Percentiles rank a stretch among this genome's conserved stretches.
Evolutionary conservation across 305 asterid species (phyloP).

Genomic region (Solanum hybrid): DNA sequence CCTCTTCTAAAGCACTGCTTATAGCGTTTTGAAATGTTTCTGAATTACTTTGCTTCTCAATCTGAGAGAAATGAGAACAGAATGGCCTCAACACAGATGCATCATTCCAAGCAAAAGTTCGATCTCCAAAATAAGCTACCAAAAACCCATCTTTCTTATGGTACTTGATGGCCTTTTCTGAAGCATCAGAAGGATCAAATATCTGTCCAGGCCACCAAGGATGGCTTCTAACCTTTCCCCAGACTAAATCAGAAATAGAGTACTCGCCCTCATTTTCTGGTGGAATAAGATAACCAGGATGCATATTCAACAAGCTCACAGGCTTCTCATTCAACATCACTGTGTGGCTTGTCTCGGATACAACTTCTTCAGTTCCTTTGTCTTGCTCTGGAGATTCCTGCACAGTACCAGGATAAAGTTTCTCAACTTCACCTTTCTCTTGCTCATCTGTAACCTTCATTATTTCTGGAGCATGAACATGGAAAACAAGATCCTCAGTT

Average conservation of each 20-base stretch:
- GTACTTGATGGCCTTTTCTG: constrained; percentile 71
- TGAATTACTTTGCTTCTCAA: constrained; percentile 71
- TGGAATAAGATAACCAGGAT: constrained; percentile 48
- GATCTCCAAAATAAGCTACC: constrained; percentile 95
- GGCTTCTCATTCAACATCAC: constrained; percentile 24
- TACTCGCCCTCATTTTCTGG: constrained; percentile 47
- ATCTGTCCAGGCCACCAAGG: constrained; percentile 99
- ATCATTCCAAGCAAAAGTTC: constrained; percentile 96
- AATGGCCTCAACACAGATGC: constrained; percentile 76
- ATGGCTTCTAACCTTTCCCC: constrained; percentile 98
- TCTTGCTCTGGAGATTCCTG: constrained; percentile 21
- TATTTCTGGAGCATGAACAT: constrained; percentile 24
- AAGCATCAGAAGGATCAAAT: constrained; percentile 73
- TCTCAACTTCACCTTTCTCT: constrained; percentile 27
- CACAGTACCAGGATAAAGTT: constrained; percentile 15
- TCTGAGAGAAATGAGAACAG: constrained; percentile 55
- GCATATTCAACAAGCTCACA: constrained; percentile 25
- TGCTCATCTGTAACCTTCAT: constrained; percentile 18
- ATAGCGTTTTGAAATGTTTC: constrained; percentile 81
- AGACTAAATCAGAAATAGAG: constrained; percentile 66
- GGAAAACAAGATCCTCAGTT: constrained; percentile 20
- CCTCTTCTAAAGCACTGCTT: constrained; percentile 70
- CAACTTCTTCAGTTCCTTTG: constrained; percentile 26
- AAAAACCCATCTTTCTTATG: constrained; percentile 67
- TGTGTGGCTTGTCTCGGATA: constrained; percentile 24